Conservation (phyloP, 2,329 filamentous ascomycete genomes). For the Arthrobotrys sphaeroides region DNA sequence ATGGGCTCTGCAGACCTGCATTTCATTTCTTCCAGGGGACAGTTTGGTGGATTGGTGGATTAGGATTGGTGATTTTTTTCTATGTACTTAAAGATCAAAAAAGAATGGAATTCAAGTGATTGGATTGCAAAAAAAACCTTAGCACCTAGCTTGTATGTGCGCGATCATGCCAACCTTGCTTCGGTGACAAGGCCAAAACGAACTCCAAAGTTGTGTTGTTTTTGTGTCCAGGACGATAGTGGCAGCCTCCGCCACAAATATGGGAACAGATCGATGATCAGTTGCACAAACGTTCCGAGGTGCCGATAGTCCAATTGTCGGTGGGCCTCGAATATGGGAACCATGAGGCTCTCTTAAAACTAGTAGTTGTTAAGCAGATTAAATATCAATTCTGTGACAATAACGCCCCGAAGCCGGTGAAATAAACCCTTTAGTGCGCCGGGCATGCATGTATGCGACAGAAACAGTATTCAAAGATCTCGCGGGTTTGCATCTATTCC, state of each 20-base stretch:
- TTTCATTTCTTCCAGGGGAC: background rate
- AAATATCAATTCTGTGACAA: too few relatives aligned
- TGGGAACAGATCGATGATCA: background rate
- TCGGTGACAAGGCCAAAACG: too few relatives aligned
- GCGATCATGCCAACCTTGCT: background rate
- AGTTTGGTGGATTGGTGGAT: constrained; percentile 19
- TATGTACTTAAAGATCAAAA: background rate
- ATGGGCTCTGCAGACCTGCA: background rate
- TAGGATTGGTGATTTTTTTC: background rate
- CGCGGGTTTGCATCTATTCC: background rate
- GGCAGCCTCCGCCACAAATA: too few relatives aligned
- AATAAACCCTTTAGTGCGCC: background rate
- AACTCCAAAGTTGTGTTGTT: background rate
- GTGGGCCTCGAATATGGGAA: background rate
- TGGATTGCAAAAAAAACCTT: background rate
- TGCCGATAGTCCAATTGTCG: background rate
- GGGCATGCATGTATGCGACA: too few relatives aligned
- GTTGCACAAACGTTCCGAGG: constrained; percentile 4
- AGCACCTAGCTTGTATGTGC: background rate
- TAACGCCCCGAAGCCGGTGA: too few relatives aligned
- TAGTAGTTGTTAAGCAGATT: too few relatives aligned
- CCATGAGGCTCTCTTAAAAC: too few relatives aligned
- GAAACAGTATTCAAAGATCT: too few relatives aligned
- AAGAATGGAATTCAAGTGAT: constrained; percentile 15
- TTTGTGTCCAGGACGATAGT: background rate